These are phyloP conservation scores for Antitrichia curtipendula DNA, from an alignment of 225 moss, liverwort and hornwort species.

Conservation along the genomic window DNA sequence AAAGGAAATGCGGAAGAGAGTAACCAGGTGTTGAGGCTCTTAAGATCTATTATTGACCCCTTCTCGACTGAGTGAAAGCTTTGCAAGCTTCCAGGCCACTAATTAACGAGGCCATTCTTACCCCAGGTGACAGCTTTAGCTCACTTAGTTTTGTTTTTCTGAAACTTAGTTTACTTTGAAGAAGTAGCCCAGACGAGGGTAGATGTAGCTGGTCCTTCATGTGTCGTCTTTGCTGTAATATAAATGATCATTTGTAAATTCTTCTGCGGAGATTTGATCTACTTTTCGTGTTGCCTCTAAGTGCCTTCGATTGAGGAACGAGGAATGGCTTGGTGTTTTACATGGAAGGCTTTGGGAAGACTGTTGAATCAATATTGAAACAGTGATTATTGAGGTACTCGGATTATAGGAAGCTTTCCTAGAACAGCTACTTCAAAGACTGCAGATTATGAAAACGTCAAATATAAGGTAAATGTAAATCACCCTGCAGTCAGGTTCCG, in stretches of 20 bases:
- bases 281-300: background rate
- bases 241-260: conserved; percentile 24
- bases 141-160: background rate
- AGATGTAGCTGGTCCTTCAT: background rate
- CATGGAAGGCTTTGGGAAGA: background rate
- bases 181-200: background rate
- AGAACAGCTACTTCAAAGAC: background rate
- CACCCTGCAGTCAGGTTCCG: background rate
- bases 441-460: background rate
- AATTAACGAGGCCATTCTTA: background rate
- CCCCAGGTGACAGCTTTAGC: background rate
- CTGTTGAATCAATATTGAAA: background rate
- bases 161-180: background rate
- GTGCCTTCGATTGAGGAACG: background rate
- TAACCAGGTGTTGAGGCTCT: background rate
- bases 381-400: background rate
- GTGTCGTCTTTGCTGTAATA: conserved; percentile 16
- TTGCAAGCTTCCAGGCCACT: background rate
- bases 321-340: background rate
- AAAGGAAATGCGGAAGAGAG: background rate
- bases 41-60: background rate
- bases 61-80: background rate
- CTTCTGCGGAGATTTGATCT: background rate
- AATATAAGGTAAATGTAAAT: background rate
- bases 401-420: background rate